phyloP scores from a whole-genome alignment of 495 filamentous ascomycete genomes.

The Lasiosphaeria ovina region DNA sequence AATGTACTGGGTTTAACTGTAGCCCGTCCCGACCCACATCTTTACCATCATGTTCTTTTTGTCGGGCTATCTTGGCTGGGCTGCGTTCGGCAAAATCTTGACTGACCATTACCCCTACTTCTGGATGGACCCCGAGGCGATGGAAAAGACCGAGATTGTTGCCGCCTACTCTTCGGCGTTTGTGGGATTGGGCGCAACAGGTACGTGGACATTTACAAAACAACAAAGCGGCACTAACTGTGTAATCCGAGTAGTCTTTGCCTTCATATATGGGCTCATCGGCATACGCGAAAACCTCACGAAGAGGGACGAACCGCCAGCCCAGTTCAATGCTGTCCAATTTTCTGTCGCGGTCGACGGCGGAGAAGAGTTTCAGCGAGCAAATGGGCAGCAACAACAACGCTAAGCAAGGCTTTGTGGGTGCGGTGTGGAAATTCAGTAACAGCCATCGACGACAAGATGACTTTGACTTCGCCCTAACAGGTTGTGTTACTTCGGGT shows the following conservation, averaged over 20 bases:
- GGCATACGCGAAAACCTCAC: constrained; percentile 43
- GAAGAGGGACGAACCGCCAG: constrained; percentile 15
- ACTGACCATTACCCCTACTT: constrained; percentile 49
- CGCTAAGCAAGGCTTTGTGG: neutral
- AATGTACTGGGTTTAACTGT: constrained; percentile 8
- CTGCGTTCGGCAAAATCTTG: constrained; percentile 42
- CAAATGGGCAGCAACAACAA: neutral
- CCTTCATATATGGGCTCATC: constrained; percentile 42
- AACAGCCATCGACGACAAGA: no score
- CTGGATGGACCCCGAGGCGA: constrained; percentile 45
- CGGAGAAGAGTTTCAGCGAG: constrained; percentile 6
- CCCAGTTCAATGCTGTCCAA: constrained; percentile 8
- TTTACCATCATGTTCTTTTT: constrained; percentile 36
- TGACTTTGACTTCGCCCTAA: no score
- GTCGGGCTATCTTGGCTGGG: constrained; percentile 47
- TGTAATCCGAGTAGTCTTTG: constrained; percentile 33
- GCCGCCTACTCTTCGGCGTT: constrained; percentile 37
- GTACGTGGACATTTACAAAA: constrained; percentile 31
- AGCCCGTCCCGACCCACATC: constrained; percentile 41
- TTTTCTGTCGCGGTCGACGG: constrained; percentile 9
- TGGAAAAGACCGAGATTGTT: constrained; percentile 34
- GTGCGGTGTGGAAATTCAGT: neutral
- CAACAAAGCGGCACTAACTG: neutral
- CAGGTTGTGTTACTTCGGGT: no score
- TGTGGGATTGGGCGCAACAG: constrained; percentile 28